phyloP scores from a whole-genome alignment of 257 asterid species.

The Rubia yunnanensis region DNA sequence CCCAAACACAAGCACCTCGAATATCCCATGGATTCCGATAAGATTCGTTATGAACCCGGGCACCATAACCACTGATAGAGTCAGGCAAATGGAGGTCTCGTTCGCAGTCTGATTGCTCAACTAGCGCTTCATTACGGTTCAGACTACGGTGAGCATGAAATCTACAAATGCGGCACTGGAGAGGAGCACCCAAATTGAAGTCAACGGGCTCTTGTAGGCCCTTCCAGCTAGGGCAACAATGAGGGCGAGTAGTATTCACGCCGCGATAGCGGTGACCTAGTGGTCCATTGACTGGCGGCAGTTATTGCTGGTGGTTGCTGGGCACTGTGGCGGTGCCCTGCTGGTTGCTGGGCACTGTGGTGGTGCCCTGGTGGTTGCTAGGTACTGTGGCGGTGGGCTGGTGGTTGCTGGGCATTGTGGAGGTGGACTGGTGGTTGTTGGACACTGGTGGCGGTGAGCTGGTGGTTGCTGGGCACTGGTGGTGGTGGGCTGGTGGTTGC shows the following conservation, averaged over 20 bases:
- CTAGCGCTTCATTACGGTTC: constrained; percentile 47
- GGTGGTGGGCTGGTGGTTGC: no score
- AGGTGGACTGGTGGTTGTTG: no score
- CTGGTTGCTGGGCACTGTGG: no score
- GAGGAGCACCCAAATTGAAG: constrained; percentile 46
- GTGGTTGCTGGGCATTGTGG: no score
- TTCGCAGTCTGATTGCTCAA: constrained; percentile 15
- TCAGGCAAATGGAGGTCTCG: constrained; percentile 36
- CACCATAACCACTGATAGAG: constrained; percentile 43
- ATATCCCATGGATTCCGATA: constrained; percentile 34
- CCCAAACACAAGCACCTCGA: constrained; percentile 32
- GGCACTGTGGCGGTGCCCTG: no score
- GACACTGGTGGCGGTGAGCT: no score
- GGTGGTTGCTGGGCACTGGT: no score
- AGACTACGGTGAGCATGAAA: constrained; percentile 40
- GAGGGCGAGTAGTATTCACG: constrained; percentile 59
- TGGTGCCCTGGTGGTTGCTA: no score
- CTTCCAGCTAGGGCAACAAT: constrained; percentile 40
- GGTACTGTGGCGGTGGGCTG: no score
- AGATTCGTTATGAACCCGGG: constrained; percentile 50
- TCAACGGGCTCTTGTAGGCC: constrained; percentile 32
- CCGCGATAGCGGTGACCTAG: constrained; percentile 57
- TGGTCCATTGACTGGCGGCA: no score
- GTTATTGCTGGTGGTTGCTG: no score
- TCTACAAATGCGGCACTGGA: constrained; percentile 32